Conservation (phyloP, 768 basidiomycete species). For the Inosperma sp. region DNA sequence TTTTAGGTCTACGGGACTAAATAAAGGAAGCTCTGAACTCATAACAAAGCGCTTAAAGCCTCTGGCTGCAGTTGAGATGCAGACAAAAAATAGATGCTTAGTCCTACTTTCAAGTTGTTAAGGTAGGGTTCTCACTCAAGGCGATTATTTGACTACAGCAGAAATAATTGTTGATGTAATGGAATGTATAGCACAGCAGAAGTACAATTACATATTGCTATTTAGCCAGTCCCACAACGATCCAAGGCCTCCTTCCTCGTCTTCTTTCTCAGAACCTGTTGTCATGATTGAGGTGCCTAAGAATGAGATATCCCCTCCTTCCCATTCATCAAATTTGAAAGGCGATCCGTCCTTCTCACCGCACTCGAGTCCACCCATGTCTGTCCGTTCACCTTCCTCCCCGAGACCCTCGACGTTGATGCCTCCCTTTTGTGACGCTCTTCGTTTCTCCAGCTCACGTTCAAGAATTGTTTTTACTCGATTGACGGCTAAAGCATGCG, state of each 20-base stretch:
- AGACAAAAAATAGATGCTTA: no score
- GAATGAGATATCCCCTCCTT: conserved; percentile 74
- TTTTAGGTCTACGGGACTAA: no score
- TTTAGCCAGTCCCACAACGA: conserved; percentile 47
- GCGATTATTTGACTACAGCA: no score
- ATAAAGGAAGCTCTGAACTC: no score
- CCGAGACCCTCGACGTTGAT: conserved; percentile 73
- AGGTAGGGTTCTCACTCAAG: no score
- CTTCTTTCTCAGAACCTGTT: conserved; percentile 28
- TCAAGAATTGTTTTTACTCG: conserved; percentile 77
- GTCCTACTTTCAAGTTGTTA: no score
- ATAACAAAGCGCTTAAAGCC: no score
- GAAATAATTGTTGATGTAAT: no score
- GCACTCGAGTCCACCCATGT: conserved; percentile 74
- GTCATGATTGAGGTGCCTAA: conserved; percentile 50
- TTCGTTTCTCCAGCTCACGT: conserved; percentile 78
- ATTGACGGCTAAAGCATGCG: conserved; percentile 51
- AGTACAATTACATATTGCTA: conserved; percentile 36
- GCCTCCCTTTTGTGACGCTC: conserved; percentile 56
- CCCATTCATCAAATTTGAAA: conserved; percentile 80
- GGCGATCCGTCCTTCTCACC: conserved; percentile 43
- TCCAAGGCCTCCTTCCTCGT: conserved; percentile 34
- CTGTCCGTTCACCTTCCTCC: conserved; percentile 57
- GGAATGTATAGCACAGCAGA: no score
- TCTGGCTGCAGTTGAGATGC: no score